Percentiles rank a stretch among this genome's conserved stretches.
Evolutionary conservation across 768 basidiomycete genomes (phyloP).

Genomic region (Amanita jacksonii): DNA sequence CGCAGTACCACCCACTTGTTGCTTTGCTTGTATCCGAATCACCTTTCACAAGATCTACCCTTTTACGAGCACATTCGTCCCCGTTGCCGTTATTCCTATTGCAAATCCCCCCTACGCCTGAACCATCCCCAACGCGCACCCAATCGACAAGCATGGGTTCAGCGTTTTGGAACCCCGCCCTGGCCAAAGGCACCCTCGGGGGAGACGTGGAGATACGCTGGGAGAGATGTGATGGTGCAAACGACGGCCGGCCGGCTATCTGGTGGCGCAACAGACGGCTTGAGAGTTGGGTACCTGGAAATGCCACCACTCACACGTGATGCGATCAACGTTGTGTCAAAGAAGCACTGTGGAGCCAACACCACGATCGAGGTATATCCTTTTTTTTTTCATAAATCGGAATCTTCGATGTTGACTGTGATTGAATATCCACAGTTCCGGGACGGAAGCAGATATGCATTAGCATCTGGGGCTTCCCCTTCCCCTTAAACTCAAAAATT

Average conservation of each 20-base stretch:
- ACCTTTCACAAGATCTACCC: slow-evolving; percentile 61
- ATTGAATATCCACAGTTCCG: too few species aligned
- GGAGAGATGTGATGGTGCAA: slow-evolving; percentile 34
- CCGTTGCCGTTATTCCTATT: slow-evolving; percentile 72
- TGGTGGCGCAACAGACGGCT: slow-evolving; percentile 34
- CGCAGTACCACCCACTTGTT: slow-evolving; percentile 36
- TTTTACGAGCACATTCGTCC: slow-evolving; percentile 65
- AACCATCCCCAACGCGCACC: too few species aligned
- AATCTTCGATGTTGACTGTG: too few species aligned
- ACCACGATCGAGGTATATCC: too few species aligned
- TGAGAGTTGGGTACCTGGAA: slow-evolving; percentile 20
- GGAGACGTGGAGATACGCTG: slow-evolving; percentile 59
- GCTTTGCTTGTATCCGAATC: slow-evolving; percentile 78
- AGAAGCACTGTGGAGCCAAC: too few species aligned
- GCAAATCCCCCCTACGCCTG: slow-evolving; percentile 50
- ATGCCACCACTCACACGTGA: neutral
- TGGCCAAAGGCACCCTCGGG: slow-evolving; percentile 46
- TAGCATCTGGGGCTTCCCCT: too few species aligned
- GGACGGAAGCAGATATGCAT: too few species aligned
- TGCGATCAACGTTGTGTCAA: too few species aligned
- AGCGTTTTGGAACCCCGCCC: slow-evolving; percentile 62
- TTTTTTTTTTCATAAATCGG: too few species aligned
- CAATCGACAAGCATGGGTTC: slow-evolving; percentile 29
- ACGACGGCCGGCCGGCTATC: slow-evolving; percentile 29
- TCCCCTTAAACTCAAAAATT: too few species aligned